Percentiles rank a stretch among this genome's conserved stretches.
Evolutionary conservation across 345 rosid species (phyloP).

Genomic region (Hibiscus tridactylites): DNA sequence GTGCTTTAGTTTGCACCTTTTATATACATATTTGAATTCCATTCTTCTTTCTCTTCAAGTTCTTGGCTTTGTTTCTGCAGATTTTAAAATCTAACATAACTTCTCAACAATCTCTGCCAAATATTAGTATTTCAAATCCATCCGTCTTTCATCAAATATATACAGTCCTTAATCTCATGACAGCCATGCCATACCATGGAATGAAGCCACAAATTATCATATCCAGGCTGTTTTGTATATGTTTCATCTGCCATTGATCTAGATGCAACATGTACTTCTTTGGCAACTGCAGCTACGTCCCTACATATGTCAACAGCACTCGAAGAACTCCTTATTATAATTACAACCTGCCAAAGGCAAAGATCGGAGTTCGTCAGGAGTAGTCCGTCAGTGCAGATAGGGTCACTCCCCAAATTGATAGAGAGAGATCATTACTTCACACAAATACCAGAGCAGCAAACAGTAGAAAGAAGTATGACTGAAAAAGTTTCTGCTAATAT

Average conservation of each 20-base stretch:
- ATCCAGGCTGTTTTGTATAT: constrained; percentile 30
- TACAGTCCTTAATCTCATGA: not conserved
- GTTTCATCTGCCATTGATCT: constrained; percentile 47
- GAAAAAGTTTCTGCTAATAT: not conserved
- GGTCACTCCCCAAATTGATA: not conserved
- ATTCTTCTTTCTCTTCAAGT: too few species aligned
- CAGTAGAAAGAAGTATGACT: not conserved
- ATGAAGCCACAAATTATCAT: constrained; percentile 59
- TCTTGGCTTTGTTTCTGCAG: too few species aligned
- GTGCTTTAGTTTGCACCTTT: too few species aligned
- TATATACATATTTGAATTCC: too few species aligned
- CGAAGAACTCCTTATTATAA: constrained; percentile 24
- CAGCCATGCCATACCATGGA: constrained; percentile 49
- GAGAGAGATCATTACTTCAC: not conserved
- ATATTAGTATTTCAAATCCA: constrained; percentile 13
- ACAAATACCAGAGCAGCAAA: not conserved
- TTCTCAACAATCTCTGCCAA: too few species aligned
- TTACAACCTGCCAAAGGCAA: not conserved
- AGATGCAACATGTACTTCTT: constrained; percentile 71
- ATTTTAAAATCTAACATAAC: too few species aligned
- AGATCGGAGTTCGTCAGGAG: not conserved
- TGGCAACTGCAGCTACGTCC: constrained; percentile 46
- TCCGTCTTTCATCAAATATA: not conserved
- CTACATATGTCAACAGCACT: constrained; percentile 70
- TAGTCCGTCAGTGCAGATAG: not conserved